Base-by-base conservation (phyloP, 2,329 filamentous ascomycete species). In the Phialocephala sp. region DNA sequence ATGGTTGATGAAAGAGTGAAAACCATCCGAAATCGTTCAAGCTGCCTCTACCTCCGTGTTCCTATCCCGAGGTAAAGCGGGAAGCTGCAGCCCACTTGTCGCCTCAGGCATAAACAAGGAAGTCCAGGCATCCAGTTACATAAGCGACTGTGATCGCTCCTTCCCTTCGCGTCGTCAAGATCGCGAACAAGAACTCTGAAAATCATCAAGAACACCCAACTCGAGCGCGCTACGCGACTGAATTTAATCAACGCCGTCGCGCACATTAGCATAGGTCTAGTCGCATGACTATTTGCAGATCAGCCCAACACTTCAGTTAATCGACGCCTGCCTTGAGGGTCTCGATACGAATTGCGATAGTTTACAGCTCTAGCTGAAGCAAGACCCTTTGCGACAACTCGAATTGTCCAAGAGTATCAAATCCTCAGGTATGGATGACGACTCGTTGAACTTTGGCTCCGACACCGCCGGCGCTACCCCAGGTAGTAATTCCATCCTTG, bases 381-480 rank as follows among this genome's bases (percentile, higher is more conserved):
- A 65, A 54, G 59, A 71, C 58, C 50, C 60, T 72, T 74, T 76
- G 73, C 75, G 74, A 73, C 73, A 74, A 73, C 47, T 65, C 66
- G 66, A 61, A 71, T 71, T 72, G 69, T 61, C 66, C 54, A 41
- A 65, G 32, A 59, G 55, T 27, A 60, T 65, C 36, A 64, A 22
- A 32, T 32, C 36, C 66, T 68, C n/a, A 60, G 79, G 76, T 62
- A 89, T 89, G 87, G 87, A 89, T 68, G 86, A 86, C 68, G 80
- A 82, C 70, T 81, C 83, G 68, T 78, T 82, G 72, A 85, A 79
- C 71, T 87, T 85, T 72, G 86, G 82, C 76, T 88, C 86, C 68
- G 83, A 86, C 58, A 81, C 79, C 70, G 84, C 84, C 73, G 84
- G 80, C 72, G 82, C 81, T 69, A 87, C 86, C 56, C 86, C 86